These are phyloP conservation scores for Penicillium concentricum DNA, from an alignment of 2,329 filamentous ascomycete genomes.

Conservation along the genomic window DNA sequence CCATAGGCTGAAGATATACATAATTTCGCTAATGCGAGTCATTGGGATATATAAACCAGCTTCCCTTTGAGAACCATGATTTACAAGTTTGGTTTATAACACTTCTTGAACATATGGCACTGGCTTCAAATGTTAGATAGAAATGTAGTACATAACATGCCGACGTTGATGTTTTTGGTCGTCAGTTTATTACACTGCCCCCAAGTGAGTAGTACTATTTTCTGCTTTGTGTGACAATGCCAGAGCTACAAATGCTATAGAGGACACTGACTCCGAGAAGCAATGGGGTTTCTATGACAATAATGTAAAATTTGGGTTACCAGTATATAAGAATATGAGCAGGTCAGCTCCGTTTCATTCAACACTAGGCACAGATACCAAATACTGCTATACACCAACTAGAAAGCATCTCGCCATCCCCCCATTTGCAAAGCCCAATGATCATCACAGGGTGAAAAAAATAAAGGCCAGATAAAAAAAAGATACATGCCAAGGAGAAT, in stretches of 20 bases:
- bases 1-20: background rate
- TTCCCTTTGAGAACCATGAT: background rate
- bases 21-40: background rate
- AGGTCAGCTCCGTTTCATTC: slow-evolving; percentile 8
- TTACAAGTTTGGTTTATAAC: background rate
- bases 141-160: too few species aligned
- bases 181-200: too few species aligned
- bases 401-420: slow-evolving; percentile 1
- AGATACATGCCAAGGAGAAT: slow-evolving; percentile 14
- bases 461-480: slow-evolving; percentile 9
- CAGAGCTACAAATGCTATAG: background rate
- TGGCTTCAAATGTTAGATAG: too few species aligned
- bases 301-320: too few species aligned
- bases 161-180: too few species aligned
- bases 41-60: background rate
- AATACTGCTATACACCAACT: slow-evolving; percentile 17
- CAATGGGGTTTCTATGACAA: too few species aligned
- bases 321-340: background rate
- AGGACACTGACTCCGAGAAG: too few species aligned
- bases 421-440: background rate
- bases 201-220: too few species aligned
- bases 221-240: background rate
- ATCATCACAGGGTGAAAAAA: background rate
- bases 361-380: slow-evolving; percentile 7
- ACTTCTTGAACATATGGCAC: too few species aligned